A percentile compares a stretch with the other conserved stretches of the same genome.
Evolutionary conservation across 306 rosid species (phyloP).

Genomic region (Sphenostylis stenocarpa): DNA sequence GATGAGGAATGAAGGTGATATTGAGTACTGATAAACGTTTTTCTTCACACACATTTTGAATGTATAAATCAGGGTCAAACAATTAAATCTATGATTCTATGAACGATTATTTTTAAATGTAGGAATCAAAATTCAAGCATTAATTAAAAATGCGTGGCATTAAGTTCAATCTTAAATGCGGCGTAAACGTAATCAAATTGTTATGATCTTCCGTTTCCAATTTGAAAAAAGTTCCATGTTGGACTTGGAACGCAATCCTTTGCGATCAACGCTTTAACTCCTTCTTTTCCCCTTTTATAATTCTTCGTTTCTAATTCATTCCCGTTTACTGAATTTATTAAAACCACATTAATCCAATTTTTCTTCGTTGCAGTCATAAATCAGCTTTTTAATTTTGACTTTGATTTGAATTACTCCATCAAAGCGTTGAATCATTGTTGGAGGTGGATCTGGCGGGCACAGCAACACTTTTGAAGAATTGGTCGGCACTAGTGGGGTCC

Average conservation of each 20-base stretch:
- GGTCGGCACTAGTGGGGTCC: conserved; percentile 37
- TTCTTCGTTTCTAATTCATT: neutral
- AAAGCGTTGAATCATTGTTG: neutral
- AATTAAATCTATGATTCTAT: no score
- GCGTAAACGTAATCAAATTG: no score
- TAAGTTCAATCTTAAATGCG: no score
- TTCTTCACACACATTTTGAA: no score
- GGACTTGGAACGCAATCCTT: neutral
- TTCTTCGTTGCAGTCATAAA: neutral
- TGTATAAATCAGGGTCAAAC: no score
- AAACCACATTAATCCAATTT: neutral
- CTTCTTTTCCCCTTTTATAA: neutral
- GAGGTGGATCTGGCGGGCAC: conserved; percentile 24
- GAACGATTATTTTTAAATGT: no score
- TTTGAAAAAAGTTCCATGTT: neutral
- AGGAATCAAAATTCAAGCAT: no score
- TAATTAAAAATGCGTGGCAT: no score
- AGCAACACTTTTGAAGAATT: conserved; percentile 7
- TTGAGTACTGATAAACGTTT: no score
- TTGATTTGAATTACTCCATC: conserved; percentile 4
- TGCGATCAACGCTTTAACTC: neutral
- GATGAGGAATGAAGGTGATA: no score
- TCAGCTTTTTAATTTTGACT: neutral
- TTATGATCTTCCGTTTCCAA: neutral
- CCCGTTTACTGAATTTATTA: neutral